Evolutionary conservation across 2,329 filamentous ascomycete species (phyloP).

Genomic region (Zymoseptoria passerinii): DNA sequence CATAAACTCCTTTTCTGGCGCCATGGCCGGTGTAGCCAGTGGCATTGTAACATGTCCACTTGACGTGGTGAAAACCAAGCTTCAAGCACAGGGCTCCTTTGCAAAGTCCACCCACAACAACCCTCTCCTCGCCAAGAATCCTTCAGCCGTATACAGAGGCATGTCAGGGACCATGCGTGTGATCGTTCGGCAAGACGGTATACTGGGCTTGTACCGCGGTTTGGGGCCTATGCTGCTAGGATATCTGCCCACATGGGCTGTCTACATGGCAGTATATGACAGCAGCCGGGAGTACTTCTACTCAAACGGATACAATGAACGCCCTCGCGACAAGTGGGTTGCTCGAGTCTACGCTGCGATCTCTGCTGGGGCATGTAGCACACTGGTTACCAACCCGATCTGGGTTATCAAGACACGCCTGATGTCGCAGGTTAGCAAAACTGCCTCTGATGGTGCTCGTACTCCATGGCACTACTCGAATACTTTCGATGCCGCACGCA

Average conservation of each 20-base stretch:
- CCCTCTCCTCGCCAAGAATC: neutral
- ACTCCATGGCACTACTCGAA: slow-evolving; percentile 86
- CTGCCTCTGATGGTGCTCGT: slow-evolving; percentile 46
- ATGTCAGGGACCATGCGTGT: slow-evolving; percentile 75
- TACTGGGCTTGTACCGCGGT: slow-evolving; percentile 86
- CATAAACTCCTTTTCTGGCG: slow-evolving; percentile 78
- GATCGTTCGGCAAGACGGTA: slow-evolving; percentile 81
- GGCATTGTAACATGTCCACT: slow-evolving; percentile 93
- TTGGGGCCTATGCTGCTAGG: slow-evolving; percentile 90
- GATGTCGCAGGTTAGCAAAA: slow-evolving; percentile 77
- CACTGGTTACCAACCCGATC: slow-evolving; percentile 90
- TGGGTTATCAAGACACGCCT: slow-evolving; percentile 99
- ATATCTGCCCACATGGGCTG: slow-evolving; percentile 95
- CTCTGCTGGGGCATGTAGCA: slow-evolving; percentile 84
- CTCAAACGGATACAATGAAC: slow-evolving; percentile 38
- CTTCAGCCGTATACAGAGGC: slow-evolving; percentile 60
- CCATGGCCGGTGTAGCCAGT: slow-evolving; percentile 81
- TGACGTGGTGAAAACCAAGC: slow-evolving; percentile 97
- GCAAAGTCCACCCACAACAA: slow-evolving; percentile 30
- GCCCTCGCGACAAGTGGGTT: slow-evolving; percentile 56
- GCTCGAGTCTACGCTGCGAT: slow-evolving; percentile 86
- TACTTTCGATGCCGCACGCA: slow-evolving; percentile 82
- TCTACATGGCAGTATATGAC: slow-evolving; percentile 96
- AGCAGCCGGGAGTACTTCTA: slow-evolving; percentile 69
- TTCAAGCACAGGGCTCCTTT: slow-evolving; percentile 91